Percentiles rank a stretch among this genome's conserved stretches.
phyloP scores from a whole-genome alignment of 2,329 filamentous ascomycete genomes.

The Hansfordia pulvinata region DNA sequence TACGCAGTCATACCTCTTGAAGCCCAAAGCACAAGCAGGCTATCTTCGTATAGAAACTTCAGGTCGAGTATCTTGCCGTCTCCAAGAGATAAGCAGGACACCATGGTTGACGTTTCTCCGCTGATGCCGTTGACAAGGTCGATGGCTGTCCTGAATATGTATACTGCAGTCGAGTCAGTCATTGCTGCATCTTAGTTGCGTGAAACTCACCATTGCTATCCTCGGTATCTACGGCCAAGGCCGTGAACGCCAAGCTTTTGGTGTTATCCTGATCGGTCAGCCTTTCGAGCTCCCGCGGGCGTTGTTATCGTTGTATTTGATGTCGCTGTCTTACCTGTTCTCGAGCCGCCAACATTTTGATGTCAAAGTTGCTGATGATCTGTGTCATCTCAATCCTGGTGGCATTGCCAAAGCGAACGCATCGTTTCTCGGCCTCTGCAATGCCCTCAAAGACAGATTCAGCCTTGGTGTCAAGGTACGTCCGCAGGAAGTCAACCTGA shows the following conservation, averaged over 20 bases:
- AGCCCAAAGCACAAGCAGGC: slow-evolving; percentile 44
- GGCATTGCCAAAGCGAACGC: slow-evolving; percentile 51
- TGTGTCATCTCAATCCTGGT: slow-evolving; percentile 28
- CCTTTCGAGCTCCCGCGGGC: slow-evolving; percentile 1
- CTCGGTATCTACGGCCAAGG: slow-evolving; percentile 23
- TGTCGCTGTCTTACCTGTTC: slow-evolving; percentile 17
- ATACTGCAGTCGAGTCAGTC: slow-evolving; percentile 35
- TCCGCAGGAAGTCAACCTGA: slow-evolving; percentile 49
- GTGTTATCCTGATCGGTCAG: slow-evolving; percentile 17
- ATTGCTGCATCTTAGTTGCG: no score
- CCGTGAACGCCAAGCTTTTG: slow-evolving; percentile 23
- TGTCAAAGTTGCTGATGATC: slow-evolving; percentile 37
- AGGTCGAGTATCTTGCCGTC: slow-evolving; percentile 40
- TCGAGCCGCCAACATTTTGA: slow-evolving; percentile 34
- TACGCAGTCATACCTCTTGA: slow-evolving; percentile 19
- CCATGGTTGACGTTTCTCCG: slow-evolving; percentile 22
- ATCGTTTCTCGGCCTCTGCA: slow-evolving; percentile 54
- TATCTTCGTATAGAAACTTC: slow-evolving; percentile 52
- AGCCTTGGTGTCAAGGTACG: slow-evolving; percentile 42
- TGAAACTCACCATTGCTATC: slow-evolving; percentile 22
- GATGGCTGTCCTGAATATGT: slow-evolving; percentile 39
- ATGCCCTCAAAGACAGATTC: slow-evolving; percentile 52
- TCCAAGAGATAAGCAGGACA: slow-evolving; percentile 26
- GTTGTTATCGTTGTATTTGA: background rate
- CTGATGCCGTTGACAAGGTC: slow-evolving; percentile 47